Evolutionary conservation across 2,329 filamentous ascomycete species (phyloP).

Genomic region (Fusarium brachygibbosum): DNA sequence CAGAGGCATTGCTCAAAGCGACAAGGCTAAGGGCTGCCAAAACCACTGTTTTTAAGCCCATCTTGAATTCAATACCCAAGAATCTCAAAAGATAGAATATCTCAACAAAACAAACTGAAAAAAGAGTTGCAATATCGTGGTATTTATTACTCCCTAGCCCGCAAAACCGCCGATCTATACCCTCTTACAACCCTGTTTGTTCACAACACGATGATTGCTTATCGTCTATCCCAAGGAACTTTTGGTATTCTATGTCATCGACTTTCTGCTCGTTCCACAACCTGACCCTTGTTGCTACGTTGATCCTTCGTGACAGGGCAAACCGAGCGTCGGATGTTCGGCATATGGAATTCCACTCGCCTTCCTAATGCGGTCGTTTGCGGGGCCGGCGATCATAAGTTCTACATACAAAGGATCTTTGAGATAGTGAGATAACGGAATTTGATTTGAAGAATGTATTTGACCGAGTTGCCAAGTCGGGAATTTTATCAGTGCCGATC

Average conservation of each 20-base stretch:
- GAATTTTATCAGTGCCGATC: not conserved
- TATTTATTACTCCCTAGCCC: constrained; percentile 6
- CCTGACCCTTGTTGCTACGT: not conserved
- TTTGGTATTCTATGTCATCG: constrained; percentile 15
- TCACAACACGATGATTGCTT: not conserved
- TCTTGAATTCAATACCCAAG: not conserved
- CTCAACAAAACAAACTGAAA: not conserved
- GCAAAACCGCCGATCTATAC: not conserved
- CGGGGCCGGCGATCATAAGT: constrained; percentile 17
- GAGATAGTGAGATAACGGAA: not conserved
- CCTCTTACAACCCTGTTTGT: not conserved
- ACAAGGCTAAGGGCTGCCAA: constrained; percentile 4
- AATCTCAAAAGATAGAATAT: not conserved
- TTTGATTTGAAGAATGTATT: not conserved
- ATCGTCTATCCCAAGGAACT: constrained; percentile 4
- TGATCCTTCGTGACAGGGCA: constrained; percentile 10
- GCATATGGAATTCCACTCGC: constrained; percentile 24
- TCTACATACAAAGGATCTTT: not conserved
- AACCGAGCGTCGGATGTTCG: constrained; percentile 32
- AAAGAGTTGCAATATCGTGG: not conserved
- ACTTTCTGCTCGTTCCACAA: not conserved
- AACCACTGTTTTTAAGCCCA: constrained; percentile 12
- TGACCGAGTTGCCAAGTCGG: not conserved
- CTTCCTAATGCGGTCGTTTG: constrained; percentile 38
- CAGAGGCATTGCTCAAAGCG: constrained; percentile 16